Evolutionary conservation across 805 yeast genomes (phyloP), one percentile per base, ranked within the genome.

Genomic region (Starmerella stigmatis): DNA sequence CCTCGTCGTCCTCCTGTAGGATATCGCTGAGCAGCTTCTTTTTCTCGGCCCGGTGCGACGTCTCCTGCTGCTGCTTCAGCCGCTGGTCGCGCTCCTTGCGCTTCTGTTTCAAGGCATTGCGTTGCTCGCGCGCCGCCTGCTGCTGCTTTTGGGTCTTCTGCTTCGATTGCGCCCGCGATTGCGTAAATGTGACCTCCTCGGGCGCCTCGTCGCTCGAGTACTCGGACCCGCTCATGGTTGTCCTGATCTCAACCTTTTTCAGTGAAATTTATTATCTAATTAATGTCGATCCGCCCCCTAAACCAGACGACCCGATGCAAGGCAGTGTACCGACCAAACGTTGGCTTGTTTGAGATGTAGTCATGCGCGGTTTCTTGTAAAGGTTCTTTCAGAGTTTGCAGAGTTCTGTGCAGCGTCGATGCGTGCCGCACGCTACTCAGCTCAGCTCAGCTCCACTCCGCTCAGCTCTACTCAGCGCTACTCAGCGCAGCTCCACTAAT

Each of bases 161-260:
- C 39, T 36, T 25, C 9, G 44, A 34, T 17, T 45, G 30, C 21
- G 42, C 41, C 12, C 53, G 50, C 1, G 63, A 49, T 8, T 44
- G 54, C 17, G 41, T 32, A 38, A 60, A 49, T 9, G 56, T 47
- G 34, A 58, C 61, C 44, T 63, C 67, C 35, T 63, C 66, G 12
- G 67, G 67, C 3, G 66, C 66, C 37, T 58, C 63, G 47, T 63
- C 66, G 33, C 60, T 46, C 34, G 40, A 38, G 26, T 45, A 38
- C n/a, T 8, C 41, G 15, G 41, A 16, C 10, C 28, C 41, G 33
- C 33, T 27, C 41, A 38, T 38, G 25, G n/a, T n/a, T n/a, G n/a
- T n/a, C n/a, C 27, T 34, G 38, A 16, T 11, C 17, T 1, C 27
- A 21, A 21, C 38, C 38, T 34, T 34, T 34, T 34, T 34, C 28